phyloP scores from a whole-genome alignment of 2,329 filamentous ascomycete species.

The Cladosporium sp. region DNA sequence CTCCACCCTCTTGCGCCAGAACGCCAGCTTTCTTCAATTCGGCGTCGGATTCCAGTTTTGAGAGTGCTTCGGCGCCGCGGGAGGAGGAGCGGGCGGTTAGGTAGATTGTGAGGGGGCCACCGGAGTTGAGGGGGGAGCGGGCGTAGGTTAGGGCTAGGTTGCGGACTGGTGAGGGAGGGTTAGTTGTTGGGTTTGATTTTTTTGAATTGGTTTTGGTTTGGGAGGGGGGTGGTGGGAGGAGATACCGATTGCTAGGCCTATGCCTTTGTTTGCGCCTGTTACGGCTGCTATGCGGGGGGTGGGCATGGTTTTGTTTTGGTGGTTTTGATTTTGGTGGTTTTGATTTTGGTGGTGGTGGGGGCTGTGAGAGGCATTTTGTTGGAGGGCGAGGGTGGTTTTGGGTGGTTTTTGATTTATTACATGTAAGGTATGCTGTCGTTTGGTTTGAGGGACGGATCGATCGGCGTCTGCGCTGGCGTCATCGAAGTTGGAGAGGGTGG shows the following conservation, averaged over 20 bases:
- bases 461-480: too few species aligned
- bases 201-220: background rate
- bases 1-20: conserved; percentile 38
- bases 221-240: background rate
- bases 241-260: conserved; percentile 43
- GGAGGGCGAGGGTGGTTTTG: too few species aligned
- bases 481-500: too few species aligned
- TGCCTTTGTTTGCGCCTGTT: conserved; percentile 52
- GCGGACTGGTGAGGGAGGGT: conserved; percentile 35
- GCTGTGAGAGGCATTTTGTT: background rate
- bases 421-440: too few species aligned
- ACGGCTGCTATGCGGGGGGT: conserved; percentile 48
- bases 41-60: conserved; percentile 39
- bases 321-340: conserved; percentile 22
- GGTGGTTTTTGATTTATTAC: too few species aligned
- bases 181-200: too few species aligned
- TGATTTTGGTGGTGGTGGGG: background rate
- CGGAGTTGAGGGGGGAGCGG: conserved; percentile 41
- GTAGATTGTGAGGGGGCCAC: conserved; percentile 50
- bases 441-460: too few species aligned
- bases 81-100: conserved; percentile 48
- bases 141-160: conserved; percentile 52
- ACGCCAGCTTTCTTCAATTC: conserved; percentile 45
- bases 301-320: too few species aligned
- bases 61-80: conserved; percentile 45